A percentile compares a stretch with the other conserved stretches of the same genome.
phyloP scores from a whole-genome alignment of 352 stramenopile species.

The Phytopythium oedochilum region DNA sequence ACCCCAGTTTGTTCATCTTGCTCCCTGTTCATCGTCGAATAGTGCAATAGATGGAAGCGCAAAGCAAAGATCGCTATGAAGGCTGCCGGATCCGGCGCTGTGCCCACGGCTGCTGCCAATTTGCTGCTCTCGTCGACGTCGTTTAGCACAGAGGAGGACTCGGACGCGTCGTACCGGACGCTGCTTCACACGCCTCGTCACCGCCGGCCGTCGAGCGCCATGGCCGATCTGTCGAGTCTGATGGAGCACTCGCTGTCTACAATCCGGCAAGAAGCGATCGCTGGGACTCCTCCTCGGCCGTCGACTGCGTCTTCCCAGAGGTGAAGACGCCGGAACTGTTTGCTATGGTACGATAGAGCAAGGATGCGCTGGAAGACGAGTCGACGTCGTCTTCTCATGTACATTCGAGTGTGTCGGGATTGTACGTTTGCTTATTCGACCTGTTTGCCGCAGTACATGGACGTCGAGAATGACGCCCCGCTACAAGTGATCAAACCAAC shows the following conservation, averaged over 20 bases:
- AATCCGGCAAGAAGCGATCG: conserved; percentile 43
- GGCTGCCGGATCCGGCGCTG: conserved; percentile 7
- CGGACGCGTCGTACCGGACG: conserved; percentile 48
- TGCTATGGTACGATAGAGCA: background rate
- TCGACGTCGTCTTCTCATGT: no score
- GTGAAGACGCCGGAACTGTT: background rate
- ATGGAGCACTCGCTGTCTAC: conserved; percentile 76
- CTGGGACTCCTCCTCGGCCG: conserved; percentile 6
- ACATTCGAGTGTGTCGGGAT: no score
- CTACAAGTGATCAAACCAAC: no score
- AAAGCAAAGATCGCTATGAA: conserved; percentile 60
- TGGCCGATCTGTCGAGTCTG: conserved; percentile 68
- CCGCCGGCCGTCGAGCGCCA: conserved; percentile 53
- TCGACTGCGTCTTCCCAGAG: background rate
- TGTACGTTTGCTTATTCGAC: no score
- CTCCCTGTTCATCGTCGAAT: background rate
- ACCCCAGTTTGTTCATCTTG: background rate
- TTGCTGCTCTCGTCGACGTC: conserved; percentile 54
- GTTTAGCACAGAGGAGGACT: conserved; percentile 53
- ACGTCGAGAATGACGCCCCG: no score
- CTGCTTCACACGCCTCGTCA: conserved; percentile 35
- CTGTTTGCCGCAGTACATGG: no score
- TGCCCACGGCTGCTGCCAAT: conserved; percentile 10
- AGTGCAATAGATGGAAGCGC: conserved; percentile 58
- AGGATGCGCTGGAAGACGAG: no score